Evolutionary conservation across 805 yeast species (phyloP).

Genomic region (Grigorovia transvaalensis): DNA sequence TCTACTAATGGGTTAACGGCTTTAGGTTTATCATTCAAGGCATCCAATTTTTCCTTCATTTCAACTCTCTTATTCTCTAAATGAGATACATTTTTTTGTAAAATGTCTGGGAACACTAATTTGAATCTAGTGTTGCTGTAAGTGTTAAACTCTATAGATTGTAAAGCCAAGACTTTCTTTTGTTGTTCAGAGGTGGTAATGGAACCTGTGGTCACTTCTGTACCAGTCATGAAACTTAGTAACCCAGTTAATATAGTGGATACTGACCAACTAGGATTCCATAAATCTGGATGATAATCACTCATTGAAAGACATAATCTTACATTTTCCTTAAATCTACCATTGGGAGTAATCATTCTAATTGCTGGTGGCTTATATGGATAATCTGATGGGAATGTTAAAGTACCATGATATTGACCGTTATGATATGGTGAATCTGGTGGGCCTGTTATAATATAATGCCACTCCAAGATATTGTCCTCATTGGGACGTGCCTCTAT

Average conservation of each 20-base stretch:
- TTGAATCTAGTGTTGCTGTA: slow-evolving; percentile 46
- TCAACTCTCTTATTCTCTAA: slow-evolving; percentile 14
- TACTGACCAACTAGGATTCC: slow-evolving; percentile 97
- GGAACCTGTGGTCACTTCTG: slow-evolving; percentile 78
- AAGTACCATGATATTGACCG: slow-evolving; percentile 87
- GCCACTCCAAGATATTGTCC: slow-evolving; percentile 84
- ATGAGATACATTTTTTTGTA: slow-evolving; percentile 24
- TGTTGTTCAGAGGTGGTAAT: slow-evolving; percentile 51
- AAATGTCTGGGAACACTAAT: slow-evolving; percentile 61
- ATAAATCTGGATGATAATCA: slow-evolving; percentile 75
- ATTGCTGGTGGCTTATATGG: slow-evolving; percentile 91
- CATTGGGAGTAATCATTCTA: slow-evolving; percentile 81
- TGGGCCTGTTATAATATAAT: slow-evolving; percentile 85
- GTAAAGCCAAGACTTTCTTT: slow-evolving; percentile 46
- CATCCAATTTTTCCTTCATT: slow-evolving; percentile 5
- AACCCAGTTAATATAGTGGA: slow-evolving; percentile 79
- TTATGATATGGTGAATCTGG: slow-evolving; percentile 76
- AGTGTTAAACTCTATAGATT: slow-evolving; percentile 51
- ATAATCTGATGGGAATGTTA: slow-evolving; percentile 72
- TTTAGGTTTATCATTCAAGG: slow-evolving; percentile 3
- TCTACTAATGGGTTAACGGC: slow-evolving; percentile 17
- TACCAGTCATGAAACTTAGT: slow-evolving; percentile 84
- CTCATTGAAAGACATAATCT: slow-evolving; percentile 85
- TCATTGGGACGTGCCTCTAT: slow-evolving; percentile 82
- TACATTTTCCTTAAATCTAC: slow-evolving; percentile 72